Percentiles rank a stretch among this genome's conserved stretches.
These are phyloP conservation scores for Colletotrichum camelliae DNA, from an alignment of 2,329 filamentous ascomycete genomes.

Conservation along the genomic window DNA sequence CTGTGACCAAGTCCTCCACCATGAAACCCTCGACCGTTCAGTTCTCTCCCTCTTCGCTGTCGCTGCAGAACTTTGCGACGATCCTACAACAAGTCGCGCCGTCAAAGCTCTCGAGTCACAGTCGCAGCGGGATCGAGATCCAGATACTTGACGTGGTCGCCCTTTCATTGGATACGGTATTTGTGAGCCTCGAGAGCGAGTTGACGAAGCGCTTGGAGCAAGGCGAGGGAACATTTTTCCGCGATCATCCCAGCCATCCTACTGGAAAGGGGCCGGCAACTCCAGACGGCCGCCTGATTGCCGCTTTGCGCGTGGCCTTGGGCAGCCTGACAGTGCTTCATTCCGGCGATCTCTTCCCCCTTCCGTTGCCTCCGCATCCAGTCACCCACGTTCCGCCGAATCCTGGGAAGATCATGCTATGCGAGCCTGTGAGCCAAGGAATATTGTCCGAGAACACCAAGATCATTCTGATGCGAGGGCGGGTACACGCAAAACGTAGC, in stretches of 20 bases:
- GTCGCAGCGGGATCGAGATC: slow-evolving; percentile 82
- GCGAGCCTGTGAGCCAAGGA: slow-evolving; percentile 92
- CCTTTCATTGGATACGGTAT: slow-evolving; percentile 82
- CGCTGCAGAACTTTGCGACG: slow-evolving; percentile 80
- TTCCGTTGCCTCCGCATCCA: slow-evolving; percentile 83
- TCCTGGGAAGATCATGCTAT: slow-evolving; percentile 88
- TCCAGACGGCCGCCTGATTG: slow-evolving; percentile 47
- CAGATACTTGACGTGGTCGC: slow-evolving; percentile 82
- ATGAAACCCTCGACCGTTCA: slow-evolving; percentile 80
- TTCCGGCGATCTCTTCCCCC: slow-evolving; percentile 76
- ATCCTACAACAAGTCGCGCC: slow-evolving; percentile 75
- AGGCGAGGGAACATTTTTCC: slow-evolving; percentile 82
- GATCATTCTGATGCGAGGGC: slow-evolving; percentile 77
- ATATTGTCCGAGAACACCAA: slow-evolving; percentile 78
- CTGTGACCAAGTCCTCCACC: slow-evolving; percentile 68
- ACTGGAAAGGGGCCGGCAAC: slow-evolving; percentile 37
- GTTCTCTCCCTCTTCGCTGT: slow-evolving; percentile 74
- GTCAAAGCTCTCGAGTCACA: slow-evolving; percentile 74
- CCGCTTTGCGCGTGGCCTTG: slow-evolving; percentile 77
- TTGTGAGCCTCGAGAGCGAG: slow-evolving; percentile 84
- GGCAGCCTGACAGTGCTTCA: slow-evolving; percentile 79
- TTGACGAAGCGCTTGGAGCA: slow-evolving; percentile 81
- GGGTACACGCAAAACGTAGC: slow-evolving; percentile 59
- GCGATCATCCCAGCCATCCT: slow-evolving; percentile 55
- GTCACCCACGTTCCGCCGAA: slow-evolving; percentile 85